A percentile compares a stretch with the other conserved stretches of the same genome.
Conservation (phyloP, 1,284 basidiomycete species). For the Apiotrichum veenhuisii region DNA sequence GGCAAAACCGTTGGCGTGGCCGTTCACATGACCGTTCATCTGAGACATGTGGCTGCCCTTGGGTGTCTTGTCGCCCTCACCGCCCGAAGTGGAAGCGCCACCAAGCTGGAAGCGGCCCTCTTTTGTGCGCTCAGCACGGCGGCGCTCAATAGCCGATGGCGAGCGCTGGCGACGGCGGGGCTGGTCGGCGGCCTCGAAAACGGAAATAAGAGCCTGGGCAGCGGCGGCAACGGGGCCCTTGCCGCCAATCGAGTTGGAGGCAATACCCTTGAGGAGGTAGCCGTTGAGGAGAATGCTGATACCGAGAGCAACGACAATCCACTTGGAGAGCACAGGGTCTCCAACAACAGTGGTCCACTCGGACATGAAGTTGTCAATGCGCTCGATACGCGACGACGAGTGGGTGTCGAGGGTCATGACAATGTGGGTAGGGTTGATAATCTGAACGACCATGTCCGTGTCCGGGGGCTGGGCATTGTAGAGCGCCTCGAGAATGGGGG, state of each 20-base stretch:
- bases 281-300: conserved; percentile 90
- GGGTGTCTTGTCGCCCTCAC: conserved; percentile 25
- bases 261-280: conserved; percentile 77
- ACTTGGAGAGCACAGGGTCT: conserved; percentile 91
- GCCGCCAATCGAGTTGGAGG: conserved; percentile 50
- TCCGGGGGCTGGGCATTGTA: conserved; percentile 52
- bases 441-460: conserved; percentile 63
- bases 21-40: conserved; percentile 13
- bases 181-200: conserved; percentile 37
- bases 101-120: conserved; percentile 12
- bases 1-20: conserved; percentile 12
- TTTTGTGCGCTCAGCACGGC: conserved; percentile 11
- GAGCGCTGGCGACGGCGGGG: conserved; percentile 15
- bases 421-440: conserved; percentile 64
- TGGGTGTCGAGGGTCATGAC: conserved; percentile 44
- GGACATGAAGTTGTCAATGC: conserved; percentile 82
- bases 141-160: conserved; percentile 13
- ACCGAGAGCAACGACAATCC: conserved; percentile 85
- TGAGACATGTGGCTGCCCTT: conserved; percentile 8
- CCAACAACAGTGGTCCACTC: conserved; percentile 93
- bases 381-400: conserved; percentile 43
- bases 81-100: not conserved
- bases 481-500: conserved; percentile 60
- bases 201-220: conserved; percentile 51
- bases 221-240: conserved; percentile 51